These are phyloP conservation scores for Didymella sp. DNA, from an alignment of 2,329 filamentous ascomycete genomes.

Conservation along the genomic window DNA sequence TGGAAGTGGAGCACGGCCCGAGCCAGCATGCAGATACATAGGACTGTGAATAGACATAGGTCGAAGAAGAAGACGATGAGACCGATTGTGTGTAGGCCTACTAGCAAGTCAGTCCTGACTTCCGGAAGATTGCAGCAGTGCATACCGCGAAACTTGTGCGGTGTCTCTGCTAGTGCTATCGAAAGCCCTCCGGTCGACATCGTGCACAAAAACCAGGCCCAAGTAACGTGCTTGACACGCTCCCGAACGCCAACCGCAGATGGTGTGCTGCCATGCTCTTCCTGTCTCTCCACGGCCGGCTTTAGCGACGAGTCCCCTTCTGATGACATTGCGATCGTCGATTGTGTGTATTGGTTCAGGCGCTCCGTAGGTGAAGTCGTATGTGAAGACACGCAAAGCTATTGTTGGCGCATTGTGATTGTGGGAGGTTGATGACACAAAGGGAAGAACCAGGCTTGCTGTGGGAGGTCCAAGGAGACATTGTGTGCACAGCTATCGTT, in stretches of 20 bases:
- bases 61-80: constrained; percentile 59
- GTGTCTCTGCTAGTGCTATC: constrained; percentile 51
- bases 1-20: constrained; percentile 52
- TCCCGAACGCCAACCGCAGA: constrained; percentile 24
- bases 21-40: constrained; percentile 35
- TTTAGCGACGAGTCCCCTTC: not conserved
- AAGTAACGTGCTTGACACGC: constrained; percentile 51
- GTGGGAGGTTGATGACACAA: not conserved
- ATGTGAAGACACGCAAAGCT: not conserved
- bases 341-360: not conserved
- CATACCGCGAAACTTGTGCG: constrained; percentile 48
- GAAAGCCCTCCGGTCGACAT: constrained; percentile 57
- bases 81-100: constrained; percentile 58
- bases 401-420: not conserved
- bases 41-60: constrained; percentile 52
- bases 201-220: constrained; percentile 55
- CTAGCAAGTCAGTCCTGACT: constrained; percentile 23
- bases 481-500: not conserved
- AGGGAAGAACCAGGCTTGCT: not conserved
- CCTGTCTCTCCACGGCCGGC: constrained; percentile 1
- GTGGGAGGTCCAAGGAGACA: not conserved
- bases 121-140: not conserved
- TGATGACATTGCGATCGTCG: not conserved
- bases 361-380: not conserved
- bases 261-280: not conserved